These are phyloP conservation scores for Penicillium italicum DNA, from an alignment of 2,329 filamentous ascomycete genomes.

Conservation along the genomic window DNA sequence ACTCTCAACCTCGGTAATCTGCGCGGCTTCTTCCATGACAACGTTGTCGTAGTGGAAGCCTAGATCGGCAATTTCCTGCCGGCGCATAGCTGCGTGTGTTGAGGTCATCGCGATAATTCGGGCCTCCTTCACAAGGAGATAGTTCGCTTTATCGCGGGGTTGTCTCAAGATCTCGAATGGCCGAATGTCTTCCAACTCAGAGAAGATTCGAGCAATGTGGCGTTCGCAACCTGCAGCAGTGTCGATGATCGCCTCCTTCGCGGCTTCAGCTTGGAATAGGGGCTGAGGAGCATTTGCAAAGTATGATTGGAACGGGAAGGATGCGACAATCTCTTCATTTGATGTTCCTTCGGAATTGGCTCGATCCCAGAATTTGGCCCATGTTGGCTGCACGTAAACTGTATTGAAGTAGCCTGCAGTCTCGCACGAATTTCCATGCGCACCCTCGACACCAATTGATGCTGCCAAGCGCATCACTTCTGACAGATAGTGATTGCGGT, in stretches of 20 bases:
- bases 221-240: slow-evolving; percentile 79
- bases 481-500: slow-evolving; percentile 69
- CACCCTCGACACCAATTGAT: slow-evolving; percentile 81
- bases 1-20: slow-evolving; percentile 95
- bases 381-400: slow-evolving; percentile 83
- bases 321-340: slow-evolving; percentile 60
- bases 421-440: slow-evolving; percentile 94
- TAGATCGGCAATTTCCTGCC: slow-evolving; percentile 83
- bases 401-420: slow-evolving; percentile 95
- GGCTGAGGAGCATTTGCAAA: slow-evolving; percentile 85
- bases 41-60: slow-evolving; percentile 98
- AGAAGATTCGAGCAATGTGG: slow-evolving; percentile 86
- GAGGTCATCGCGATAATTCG: slow-evolving; percentile 98
- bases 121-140: slow-evolving; percentile 92
- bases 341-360: slow-evolving; percentile 56
- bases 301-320: slow-evolving; percentile 84
- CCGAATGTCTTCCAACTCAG: slow-evolving; percentile 84
- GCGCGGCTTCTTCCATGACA: slow-evolving; percentile 96
- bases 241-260: slow-evolving; percentile 67
- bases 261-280: slow-evolving; percentile 66
- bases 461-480: slow-evolving; percentile 84
- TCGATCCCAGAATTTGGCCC: slow-evolving; percentile 76
- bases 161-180: slow-evolving; percentile 91
- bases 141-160: slow-evolving; percentile 90
- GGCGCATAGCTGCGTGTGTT: slow-evolving; percentile 91